Evolutionary conservation across 2,329 filamentous ascomycete species (phyloP).

Genomic region (Botrytis cinerea): DNA sequence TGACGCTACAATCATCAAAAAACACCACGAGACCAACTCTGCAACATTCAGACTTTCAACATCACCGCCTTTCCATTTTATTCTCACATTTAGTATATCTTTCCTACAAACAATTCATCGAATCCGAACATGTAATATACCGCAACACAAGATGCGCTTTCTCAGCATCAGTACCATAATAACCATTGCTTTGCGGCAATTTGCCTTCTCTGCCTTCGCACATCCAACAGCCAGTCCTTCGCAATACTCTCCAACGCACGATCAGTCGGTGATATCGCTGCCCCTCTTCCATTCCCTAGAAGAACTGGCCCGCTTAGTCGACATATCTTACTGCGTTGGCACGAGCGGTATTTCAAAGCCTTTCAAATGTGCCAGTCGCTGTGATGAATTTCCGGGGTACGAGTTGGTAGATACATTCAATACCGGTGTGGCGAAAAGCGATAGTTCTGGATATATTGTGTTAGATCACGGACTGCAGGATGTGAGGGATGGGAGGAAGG

Average conservation of each 20-base stretch:
- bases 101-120: background rate
- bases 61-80: background rate
- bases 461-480: conserved; percentile 65
- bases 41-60: background rate
- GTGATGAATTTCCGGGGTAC: conserved; percentile 77
- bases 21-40: conserved; percentile 9
- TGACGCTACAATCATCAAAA: background rate
- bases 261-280: conserved; percentile 50
- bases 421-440: conserved; percentile 80
- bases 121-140: conserved; percentile 32
- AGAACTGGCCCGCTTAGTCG: conserved; percentile 85
- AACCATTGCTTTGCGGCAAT: conserved; percentile 9
- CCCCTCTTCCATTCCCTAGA: conserved; percentile 79
- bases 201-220: background rate
- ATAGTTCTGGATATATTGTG: conserved; percentile 92
- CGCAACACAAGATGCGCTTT: conserved; percentile 34
- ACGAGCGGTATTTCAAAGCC: conserved; percentile 76
- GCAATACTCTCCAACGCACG: conserved; percentile 35
- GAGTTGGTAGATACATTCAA: conserved; percentile 84
- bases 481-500: conserved; percentile 25
- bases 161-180: conserved; percentile 30
- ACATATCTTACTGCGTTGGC: conserved; percentile 93
- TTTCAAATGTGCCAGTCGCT: conserved; percentile 83
- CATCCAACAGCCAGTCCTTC: background rate
- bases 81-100: background rate